These are phyloP conservation scores for Combretum micranthum DNA, from an alignment of 345 rosid species.

Conservation along the genomic window DNA sequence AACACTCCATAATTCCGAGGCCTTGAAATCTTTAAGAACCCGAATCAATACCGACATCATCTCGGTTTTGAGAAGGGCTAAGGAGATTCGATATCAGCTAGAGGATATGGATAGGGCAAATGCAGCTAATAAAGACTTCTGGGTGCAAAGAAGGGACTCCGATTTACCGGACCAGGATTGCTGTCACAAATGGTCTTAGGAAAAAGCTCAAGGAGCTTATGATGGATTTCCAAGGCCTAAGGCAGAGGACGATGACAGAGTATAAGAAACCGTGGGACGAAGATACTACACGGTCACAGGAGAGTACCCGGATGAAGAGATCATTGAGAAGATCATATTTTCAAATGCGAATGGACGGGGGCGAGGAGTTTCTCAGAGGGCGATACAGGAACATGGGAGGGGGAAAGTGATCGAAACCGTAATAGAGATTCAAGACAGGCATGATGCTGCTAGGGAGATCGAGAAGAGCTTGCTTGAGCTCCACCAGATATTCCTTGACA, in stretches of 20 bases:
- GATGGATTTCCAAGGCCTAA: conserved; percentile 90
- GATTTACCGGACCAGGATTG: conserved; percentile 65
- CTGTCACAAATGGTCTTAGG: conserved; percentile 73
- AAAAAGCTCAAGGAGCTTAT: conserved; percentile 81
- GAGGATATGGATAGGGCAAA: conserved; percentile 90
- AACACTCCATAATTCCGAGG: conserved; percentile 68
- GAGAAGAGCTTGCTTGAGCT: conserved; percentile 92
- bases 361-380: conserved; percentile 64
- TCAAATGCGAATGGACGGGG: conserved; percentile 45
- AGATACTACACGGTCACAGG: conserved; percentile 93
- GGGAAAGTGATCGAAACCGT: conserved; percentile 88
- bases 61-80: conserved; percentile 56
- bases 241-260: conserved; percentile 92
- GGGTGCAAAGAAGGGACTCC: conserved; percentile 75
- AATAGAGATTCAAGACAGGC: conserved; percentile 88
- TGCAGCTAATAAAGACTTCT: conserved; percentile 62
- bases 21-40: conserved; percentile 51
- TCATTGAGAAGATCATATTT: conserved; percentile 70
- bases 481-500: conserved; percentile 88
- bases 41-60: conserved; percentile 69
- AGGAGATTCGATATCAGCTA: conserved; percentile 49
- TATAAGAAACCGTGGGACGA: conserved; percentile 75
- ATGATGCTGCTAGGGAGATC: conserved; percentile 80
- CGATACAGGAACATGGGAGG: conserved; percentile 90
- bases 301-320: conserved; percentile 69